A percentile compares a stretch with the other conserved stretches of the same genome.
Evolutionary conservation across 2,329 filamentous ascomycete species (phyloP).

Genomic region (Colletotrichum sublineola): DNA sequence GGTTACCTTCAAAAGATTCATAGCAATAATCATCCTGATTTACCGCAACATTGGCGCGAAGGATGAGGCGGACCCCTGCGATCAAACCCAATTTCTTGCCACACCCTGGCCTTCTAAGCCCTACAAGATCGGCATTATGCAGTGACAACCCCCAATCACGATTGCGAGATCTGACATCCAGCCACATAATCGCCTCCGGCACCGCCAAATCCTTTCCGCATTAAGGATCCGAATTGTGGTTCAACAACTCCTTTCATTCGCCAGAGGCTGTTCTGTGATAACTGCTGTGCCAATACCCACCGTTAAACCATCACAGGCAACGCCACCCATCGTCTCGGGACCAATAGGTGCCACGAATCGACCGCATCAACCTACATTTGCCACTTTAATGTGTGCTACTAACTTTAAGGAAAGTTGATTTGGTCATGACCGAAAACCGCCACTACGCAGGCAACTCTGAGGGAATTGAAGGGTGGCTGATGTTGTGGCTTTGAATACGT

Average conservation of each 20-base stretch:
- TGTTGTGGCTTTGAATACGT: not conserved
- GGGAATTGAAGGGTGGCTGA: not conserved
- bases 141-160: constrained; percentile 19
- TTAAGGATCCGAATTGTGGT: constrained; percentile 2
- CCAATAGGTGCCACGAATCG: not conserved
- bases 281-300: not conserved
- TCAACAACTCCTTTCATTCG: not conserved
- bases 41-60: constrained; percentile 23
- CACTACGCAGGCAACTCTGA: not conserved
- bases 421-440: not conserved
- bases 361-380: not conserved
- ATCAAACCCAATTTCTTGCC: not conserved
- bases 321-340: not conserved
- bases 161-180: not conserved
- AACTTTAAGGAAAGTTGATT: not conserved
- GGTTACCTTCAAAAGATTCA: not conserved
- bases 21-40: constrained; percentile 12
- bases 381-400: not conserved
- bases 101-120: not conserved
- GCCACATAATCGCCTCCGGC: constrained; percentile 15
- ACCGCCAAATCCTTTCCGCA: constrained; percentile 7
- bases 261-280: not conserved
- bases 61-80: constrained; percentile 20
- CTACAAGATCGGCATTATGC: constrained; percentile 28
- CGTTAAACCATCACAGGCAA: not conserved